Evolutionary conservation across 2,329 filamentous ascomycete genomes (phyloP), one percentile per base, ranked within the genome.

Genomic region (Penicillium sp.): DNA sequence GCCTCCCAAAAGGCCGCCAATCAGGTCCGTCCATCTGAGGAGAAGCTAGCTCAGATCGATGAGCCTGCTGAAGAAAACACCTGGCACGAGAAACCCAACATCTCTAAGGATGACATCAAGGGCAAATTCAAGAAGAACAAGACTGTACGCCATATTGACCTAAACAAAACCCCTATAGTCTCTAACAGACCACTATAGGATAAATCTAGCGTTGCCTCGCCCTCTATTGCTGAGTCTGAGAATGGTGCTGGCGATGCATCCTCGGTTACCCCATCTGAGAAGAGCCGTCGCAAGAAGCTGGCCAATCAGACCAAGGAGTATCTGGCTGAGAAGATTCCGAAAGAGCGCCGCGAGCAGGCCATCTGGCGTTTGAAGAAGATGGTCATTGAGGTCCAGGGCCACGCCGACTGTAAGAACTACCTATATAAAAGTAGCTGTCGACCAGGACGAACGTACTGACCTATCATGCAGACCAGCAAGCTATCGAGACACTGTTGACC

Each of bases 361-460:
- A 87, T 97, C 66, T 96, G 87, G 84, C 90, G 94, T 33, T 77
- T 99, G 63, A 99, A 93, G 86, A 97, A 97, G 85, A 96, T 97
- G 89, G 79, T 99, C 34, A 87, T 97, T 42, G 94, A 99, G 76
- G 92, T 96, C 66, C 94, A 99, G 77, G 90, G 93, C 52, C 94
- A 97, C 70, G 85, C 90, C 54, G 93, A 99, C 67, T 99, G 84
- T 86, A 75, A 72, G 82, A 76, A n/a, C 10, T 14, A 11, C 2
- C 43, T 11, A 37, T 14, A 34, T 5, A 13, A 31, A 9, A 8
- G 14, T 23, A 2, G 21, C 1, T 7, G n/a, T 33, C 5, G 13
- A 56, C 57, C 18, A 59, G 24, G 5, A 29, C 6, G 13, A 21
- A 23, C n/a, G 10, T 40, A 24, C 21, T 40, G 11, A 40, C 37